A percentile compares a stretch with the other conserved stretches of the same genome.
Evolutionary conservation across 1,139 yeast genomes (phyloP).

Genomic region (Yamadazyma pseudoaaseri): DNA sequence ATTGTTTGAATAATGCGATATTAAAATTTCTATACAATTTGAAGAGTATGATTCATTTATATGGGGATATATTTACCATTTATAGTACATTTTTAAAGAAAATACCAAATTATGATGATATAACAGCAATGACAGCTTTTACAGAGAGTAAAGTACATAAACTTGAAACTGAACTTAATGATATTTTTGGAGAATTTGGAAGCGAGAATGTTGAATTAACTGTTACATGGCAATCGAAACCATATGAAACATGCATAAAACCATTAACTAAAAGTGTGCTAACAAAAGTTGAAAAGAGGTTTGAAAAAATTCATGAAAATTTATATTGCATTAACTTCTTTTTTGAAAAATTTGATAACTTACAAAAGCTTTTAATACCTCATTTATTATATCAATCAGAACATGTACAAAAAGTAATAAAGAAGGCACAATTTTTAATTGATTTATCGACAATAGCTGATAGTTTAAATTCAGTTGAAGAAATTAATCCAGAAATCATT

Average conservation of each 20-base stretch:
- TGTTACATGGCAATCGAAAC: slow-evolving; percentile 28
- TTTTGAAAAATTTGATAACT: slow-evolving; percentile 36
- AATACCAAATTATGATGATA: slow-evolving; percentile 43
- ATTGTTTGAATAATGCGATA: slow-evolving; percentile 34
- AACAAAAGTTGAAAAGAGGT: slow-evolving; percentile 21
- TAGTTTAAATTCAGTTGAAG: slow-evolving; percentile 19
- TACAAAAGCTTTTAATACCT: slow-evolving; percentile 40
- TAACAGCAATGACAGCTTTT: slow-evolving; percentile 32
- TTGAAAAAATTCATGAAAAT: slow-evolving; percentile 22
- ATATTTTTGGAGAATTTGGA: slow-evolving; percentile 23
- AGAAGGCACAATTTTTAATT: slow-evolving; percentile 24
- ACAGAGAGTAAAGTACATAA: slow-evolving; percentile 23
- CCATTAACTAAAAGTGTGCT: slow-evolving; percentile 21
- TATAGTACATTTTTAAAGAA: slow-evolving; percentile 41
- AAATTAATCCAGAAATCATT: slow-evolving; percentile 22
- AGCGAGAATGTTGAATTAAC: slow-evolving; percentile 3
- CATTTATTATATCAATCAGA: slow-evolving; percentile 31
- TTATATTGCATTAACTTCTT: slow-evolving; percentile 35
- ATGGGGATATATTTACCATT: slow-evolving; percentile 38
- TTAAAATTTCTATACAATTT: slow-evolving; percentile 27
- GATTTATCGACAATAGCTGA: slow-evolving; percentile 30
- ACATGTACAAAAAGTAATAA: slow-evolving; percentile 24
- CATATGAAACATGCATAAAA: slow-evolving; percentile 27
- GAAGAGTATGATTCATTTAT: slow-evolving; percentile 36
- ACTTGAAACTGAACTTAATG: slow-evolving; percentile 34